Percentiles rank a stretch among this genome's conserved stretches.
Conservation (phyloP, 78 protist genomes). For the Andalucia godoyi region DNA sequence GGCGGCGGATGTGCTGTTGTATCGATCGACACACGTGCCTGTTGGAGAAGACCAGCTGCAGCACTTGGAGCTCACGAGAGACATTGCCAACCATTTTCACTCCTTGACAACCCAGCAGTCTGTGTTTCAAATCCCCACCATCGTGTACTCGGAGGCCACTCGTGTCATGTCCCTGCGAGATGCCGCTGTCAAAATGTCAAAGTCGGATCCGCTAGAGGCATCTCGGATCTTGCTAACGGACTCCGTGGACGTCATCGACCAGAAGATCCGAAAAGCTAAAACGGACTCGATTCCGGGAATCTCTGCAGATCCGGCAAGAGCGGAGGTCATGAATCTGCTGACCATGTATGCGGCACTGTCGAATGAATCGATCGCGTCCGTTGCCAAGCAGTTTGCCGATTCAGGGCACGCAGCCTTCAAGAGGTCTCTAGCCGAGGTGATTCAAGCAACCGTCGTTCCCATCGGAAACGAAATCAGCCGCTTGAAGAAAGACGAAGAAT, state of each 20-base stretch:
- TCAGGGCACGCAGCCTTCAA: too few relatives aligned
- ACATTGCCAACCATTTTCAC: conserved; percentile 25
- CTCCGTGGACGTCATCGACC: conserved; percentile 6
- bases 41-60: conserved; percentile 79
- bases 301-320: conserved; percentile 21
- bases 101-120: too few relatives aligned
- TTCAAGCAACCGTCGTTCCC: too few relatives aligned
- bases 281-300: conserved; percentile 49
- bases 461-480: too few relatives aligned
- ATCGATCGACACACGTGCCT: conserved; percentile 61
- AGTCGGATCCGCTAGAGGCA: conserved; percentile 26
- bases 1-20: conserved; percentile 76
- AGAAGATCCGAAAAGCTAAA: conserved; percentile 36
- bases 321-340: conserved; percentile 35
- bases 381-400: too few relatives aligned
- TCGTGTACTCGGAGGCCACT: too few relatives aligned
- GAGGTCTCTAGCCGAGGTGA: too few relatives aligned
- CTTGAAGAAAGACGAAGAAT: too few relatives aligned
- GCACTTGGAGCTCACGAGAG: conserved; percentile 60
- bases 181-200: conserved; percentile 56
- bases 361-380: too few relatives aligned
- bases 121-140: too few relatives aligned
- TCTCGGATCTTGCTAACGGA: conserved; percentile 50
- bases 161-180: conserved; percentile 51
- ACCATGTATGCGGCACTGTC: conserved; percentile 18